A percentile compares a stretch with the other conserved stretches of the same genome.
These are phyloP conservation scores for Nothophaeocryptopus gaeumannii DNA, from an alignment of 2,329 filamentous ascomycete species.

Conservation along the genomic window DNA sequence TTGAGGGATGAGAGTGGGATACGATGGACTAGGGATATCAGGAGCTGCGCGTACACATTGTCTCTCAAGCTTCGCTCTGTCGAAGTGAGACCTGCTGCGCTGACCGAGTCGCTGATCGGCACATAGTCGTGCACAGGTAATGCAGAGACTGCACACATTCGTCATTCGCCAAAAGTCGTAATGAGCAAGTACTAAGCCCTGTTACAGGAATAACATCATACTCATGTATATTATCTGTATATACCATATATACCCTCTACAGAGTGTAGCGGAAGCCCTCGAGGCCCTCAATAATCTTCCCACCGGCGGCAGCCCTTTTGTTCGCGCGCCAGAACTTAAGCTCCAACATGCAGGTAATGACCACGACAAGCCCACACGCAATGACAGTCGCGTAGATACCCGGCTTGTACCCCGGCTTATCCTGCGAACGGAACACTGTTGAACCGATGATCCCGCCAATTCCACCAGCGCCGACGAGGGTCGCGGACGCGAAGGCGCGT, in stretches of 20 bases:
- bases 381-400: constrained; percentile 35
- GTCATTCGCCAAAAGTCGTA: too few relatives aligned
- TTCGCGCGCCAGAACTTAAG: constrained; percentile 36
- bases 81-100: too few relatives aligned
- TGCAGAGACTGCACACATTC: too few relatives aligned
- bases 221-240: not conserved
- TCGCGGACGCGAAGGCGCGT: constrained; percentile 73
- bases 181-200: too few relatives aligned
- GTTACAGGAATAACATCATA: not conserved
- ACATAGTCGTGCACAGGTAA: too few relatives aligned
- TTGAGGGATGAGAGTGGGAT: constrained; percentile 37
- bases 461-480: constrained; percentile 71
- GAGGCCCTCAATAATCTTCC: constrained; percentile 36
- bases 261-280: constrained; percentile 37
- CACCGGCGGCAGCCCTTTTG: constrained; percentile 35
- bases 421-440: constrained; percentile 35
- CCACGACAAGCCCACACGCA: constrained; percentile 29
- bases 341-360: constrained; percentile 31
- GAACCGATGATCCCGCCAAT: constrained; percentile 65
- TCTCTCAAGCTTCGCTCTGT: too few relatives aligned
- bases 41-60: too few relatives aligned
- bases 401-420: constrained; percentile 33
- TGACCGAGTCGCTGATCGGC: too few relatives aligned
- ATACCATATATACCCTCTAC: constrained; percentile 14
- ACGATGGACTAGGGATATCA: too few relatives aligned